Conservation (phyloP, 2,329 filamentous ascomycete genomes). For the Neophaeococcomyces aloes region DNA sequence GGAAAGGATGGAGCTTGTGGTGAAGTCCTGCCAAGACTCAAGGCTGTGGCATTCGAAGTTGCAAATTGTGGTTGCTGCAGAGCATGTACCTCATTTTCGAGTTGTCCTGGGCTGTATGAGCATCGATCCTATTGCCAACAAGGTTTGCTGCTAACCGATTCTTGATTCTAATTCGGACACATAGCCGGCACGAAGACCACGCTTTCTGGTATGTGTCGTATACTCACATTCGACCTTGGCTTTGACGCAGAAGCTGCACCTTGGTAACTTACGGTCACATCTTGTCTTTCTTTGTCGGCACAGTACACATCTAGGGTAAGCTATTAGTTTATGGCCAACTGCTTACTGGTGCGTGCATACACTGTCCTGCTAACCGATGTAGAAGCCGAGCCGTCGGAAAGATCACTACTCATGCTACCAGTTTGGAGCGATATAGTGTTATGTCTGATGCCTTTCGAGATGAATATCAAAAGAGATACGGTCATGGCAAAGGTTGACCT, state of each 20-base stretch:
- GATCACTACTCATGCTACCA: background rate
- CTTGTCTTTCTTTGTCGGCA: constrained; percentile 25
- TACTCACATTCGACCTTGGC: constrained; percentile 21
- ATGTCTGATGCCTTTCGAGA: background rate
- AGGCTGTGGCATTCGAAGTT: background rate
- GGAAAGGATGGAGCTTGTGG: background rate
- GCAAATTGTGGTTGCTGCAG: background rate
- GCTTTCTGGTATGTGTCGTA: constrained; percentile 21
- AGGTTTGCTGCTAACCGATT: constrained; percentile 24
- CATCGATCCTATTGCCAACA: constrained; percentile 3
- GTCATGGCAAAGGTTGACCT: background rate
- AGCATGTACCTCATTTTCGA: constrained; percentile 1
- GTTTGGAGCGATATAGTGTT: background rate
- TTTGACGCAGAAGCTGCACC: constrained; percentile 23
- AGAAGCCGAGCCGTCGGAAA: background rate
- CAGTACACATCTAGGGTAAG: constrained; percentile 14
- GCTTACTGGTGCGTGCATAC: background rate
- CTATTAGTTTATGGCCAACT: background rate
- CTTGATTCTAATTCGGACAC: constrained; percentile 29
- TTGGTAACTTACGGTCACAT: constrained; percentile 22
- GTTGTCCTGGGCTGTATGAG: background rate
- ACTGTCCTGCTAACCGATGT: background rate
- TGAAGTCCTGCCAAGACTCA: background rate
- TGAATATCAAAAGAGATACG: background rate
- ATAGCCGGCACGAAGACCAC: constrained; percentile 28